Evolutionary conservation across 768 basidiomycete species (phyloP), one percentile per base, ranked within the genome.

Genomic region (Russula sp.): DNA sequence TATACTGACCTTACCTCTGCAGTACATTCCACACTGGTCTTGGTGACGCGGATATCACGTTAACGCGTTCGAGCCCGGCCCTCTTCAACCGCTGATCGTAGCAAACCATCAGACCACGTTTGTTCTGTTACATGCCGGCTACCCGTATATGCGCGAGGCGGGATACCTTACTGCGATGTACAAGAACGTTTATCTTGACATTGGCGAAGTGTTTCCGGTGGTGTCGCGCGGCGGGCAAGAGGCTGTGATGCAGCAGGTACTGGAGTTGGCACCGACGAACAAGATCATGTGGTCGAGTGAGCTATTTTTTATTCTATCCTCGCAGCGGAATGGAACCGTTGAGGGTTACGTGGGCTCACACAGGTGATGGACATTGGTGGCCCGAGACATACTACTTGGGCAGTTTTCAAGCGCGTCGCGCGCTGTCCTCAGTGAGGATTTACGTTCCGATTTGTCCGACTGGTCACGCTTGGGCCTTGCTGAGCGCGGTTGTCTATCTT

Each of bases 271-370:
- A 20, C 90, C 90, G 14, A 89, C 85, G 32, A 90, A 85, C 72
- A 92, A 91, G 71, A 83, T 92, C 30, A 71, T 92, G 76, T 92
- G 88, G 87, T 90, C 88, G 5, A 90, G 89, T 89, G 69, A 67
- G 83, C 74, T 36, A 11, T 36, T 9, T 42, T 28, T 28, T 3
- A 6, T 26, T 50, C 14, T 26, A 22, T 48, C 9, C 46, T 46
- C 22, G 26, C 49, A 2, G 16, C 22, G n/a, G 57, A 24, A 13
- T 54, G 8, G 5, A 26, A 32, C 40, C 26, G 22, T 38, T 5
- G 30, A 44, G 65, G 32, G 44, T 5, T 14, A 53, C 13, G 30
- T 7, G 44, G 40, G 40, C 32, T 44, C 68, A 57, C 26, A 51
- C 64, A 82, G 83, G 83, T 52, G 86, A 90, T 69, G 84, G 82